Evolutionary conservation across 306 rosid genomes (phyloP), one percentile per base, ranked within the genome.

Genomic region (Dryas octopetala): DNA sequence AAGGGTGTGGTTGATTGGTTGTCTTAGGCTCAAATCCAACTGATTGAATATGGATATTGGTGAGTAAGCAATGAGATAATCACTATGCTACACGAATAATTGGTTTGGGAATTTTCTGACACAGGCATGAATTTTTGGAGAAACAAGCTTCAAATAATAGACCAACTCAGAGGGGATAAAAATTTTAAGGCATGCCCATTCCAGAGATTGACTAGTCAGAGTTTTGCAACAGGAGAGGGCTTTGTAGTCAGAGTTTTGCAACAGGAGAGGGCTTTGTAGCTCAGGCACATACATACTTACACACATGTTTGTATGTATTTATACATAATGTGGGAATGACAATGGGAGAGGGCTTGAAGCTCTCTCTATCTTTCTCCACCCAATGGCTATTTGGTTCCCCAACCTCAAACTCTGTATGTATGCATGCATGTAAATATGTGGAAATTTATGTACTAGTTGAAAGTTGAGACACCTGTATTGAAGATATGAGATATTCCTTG

Each of bases 391-490:
- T 23, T 59, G 41, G 63, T 59, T 59, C 9, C 5, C 49, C 4
- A 46, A 46, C 66, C 66, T 38, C 11, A 6, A 41, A 61, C 19
- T 41, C 68, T 41, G 3, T 63, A 40, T 17, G 23, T 41, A 16
- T 41, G 19, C 68, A 23, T 23, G 68, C 38, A 43, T 41, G 68
- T 16, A 16, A 10, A 38, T 14, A 41, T 38, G 16, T 14, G 32
- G 17, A 11, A 2, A 13, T 62, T 28, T 38, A 5, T 41, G 4
- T 9, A 1, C 17, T 15, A 15, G 23, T 16, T 40, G 48, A 43
- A 38, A 14, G 68, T 43, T 58, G 64, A 75, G 12, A 66, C 57
- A 5, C 65, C 43, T 73, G n/a, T 48, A 38, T 48, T 38, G 15
- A 19, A 49, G 11, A 49, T 6, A 13, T 49, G 65, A 71, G 52